These are phyloP conservation scores for Emmonsiellopsis sp. DNA, from an alignment of 2,329 filamentous ascomycete species.

Conservation along the genomic window DNA sequence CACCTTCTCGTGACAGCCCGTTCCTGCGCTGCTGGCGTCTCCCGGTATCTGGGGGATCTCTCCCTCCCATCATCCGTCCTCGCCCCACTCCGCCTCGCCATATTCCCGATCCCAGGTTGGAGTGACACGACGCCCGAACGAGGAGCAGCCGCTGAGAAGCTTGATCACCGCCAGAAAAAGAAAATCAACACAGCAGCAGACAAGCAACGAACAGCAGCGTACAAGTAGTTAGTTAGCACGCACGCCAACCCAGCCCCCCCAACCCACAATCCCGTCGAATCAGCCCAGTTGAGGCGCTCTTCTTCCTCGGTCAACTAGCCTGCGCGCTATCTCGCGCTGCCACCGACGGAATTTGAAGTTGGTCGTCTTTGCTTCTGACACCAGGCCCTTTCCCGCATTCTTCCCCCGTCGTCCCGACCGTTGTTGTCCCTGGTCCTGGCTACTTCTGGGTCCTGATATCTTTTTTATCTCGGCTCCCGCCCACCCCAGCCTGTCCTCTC, in stretches of 20 bases:
- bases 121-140: not conserved
- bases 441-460: no score
- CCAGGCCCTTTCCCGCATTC: not conserved
- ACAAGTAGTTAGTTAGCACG: no score
- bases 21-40: not conserved
- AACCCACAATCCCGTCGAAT: not conserved
- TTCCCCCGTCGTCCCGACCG: not conserved
- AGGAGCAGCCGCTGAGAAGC: not conserved
- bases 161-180: not conserved
- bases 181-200: not conserved
- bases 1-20: not conserved
- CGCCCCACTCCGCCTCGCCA: not conserved
- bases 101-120: not conserved
- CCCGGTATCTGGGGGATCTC: not conserved
- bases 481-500: no score
- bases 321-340: not conserved
- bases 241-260: not conserved
- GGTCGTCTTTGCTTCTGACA: not conserved
- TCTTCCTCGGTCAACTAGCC: not conserved
- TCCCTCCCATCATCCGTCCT: not conserved
- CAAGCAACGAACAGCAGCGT: not conserved
- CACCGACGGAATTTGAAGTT: no score
- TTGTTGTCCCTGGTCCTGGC: not conserved
- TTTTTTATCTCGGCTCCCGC: no score
- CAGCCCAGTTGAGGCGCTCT: not conserved